Conservation (phyloP, 257 asterid genomes). For the Nicotiana undulata region DNA sequence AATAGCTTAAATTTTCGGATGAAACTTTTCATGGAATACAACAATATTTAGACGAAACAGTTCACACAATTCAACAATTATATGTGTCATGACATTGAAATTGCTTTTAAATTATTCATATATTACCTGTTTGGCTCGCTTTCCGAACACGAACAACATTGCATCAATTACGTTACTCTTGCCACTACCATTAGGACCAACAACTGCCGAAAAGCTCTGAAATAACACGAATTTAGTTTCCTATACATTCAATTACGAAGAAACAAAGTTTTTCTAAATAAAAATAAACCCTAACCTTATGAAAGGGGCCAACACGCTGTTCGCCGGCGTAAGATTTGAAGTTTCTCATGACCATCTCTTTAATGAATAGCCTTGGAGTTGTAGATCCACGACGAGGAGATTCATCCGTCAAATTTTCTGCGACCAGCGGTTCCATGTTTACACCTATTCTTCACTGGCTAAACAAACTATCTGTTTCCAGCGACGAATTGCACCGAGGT, state of each 20-base stretch:
- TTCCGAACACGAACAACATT: constrained; percentile 94
- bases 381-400: constrained; percentile 31
- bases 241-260: neutral
- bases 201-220: constrained; percentile 96
- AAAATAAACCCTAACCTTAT: constrained; percentile 66
- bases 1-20: neutral
- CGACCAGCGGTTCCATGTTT: neutral
- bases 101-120: neutral
- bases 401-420: constrained; percentile 7
- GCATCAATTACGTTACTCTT: constrained; percentile 99
- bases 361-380: constrained; percentile 74
- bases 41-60: neutral
- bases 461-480: neutral
- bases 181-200: constrained; percentile 98
- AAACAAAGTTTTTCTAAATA: neutral
- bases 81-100: neutral
- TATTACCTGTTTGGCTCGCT: constrained; percentile 88
- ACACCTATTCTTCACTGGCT: neutral
- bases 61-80: neutral
- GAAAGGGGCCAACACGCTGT: constrained; percentile 99
- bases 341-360: constrained; percentile 92
- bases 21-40: neutral
- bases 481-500: neutral
- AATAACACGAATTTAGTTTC: neutral
- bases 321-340: constrained; percentile 99